Percentiles rank a stretch among this genome's conserved stretches.
phyloP scores from a whole-genome alignment of 2,329 filamentous ascomycete genomes.

The Alternaria sp. region DNA sequence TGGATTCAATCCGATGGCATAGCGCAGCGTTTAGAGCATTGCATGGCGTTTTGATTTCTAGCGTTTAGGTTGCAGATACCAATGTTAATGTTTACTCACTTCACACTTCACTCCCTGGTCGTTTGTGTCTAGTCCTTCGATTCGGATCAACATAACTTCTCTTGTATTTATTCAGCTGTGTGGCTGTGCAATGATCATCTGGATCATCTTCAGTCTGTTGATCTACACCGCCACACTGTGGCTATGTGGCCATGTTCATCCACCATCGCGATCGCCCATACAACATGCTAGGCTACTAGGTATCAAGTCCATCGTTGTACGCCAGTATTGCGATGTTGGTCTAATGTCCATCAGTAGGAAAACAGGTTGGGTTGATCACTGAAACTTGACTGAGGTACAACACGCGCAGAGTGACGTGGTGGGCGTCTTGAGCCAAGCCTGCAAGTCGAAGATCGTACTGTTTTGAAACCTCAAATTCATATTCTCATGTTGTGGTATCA shows the following conservation, averaged over 20 bases:
- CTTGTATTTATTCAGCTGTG: background rate
- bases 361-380: background rate
- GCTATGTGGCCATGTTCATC: background rate
- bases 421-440: background rate
- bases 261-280: background rate
- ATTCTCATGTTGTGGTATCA: background rate
- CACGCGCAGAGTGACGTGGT: conserved; percentile 3
- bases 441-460: background rate
- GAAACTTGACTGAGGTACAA: background rate
- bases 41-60: conserved; percentile 25
- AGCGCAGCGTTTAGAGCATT: conserved; percentile 27
- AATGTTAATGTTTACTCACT: conserved; percentile 23
- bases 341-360: background rate
- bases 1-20: conserved; percentile 23
- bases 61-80: conserved; percentile 19
- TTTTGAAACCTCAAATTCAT: background rate
- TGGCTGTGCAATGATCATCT: conserved; percentile 1
- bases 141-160: background rate
- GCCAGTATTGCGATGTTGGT: background rate
- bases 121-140: background rate
- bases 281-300: background rate
- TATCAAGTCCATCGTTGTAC: background rate
- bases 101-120: background rate
- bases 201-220: background rate
- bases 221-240: background rate